Percentiles rank a stretch among this genome's conserved stretches.
These are phyloP conservation scores for Thuja plicata DNA, from an alignment of 83 land plant genomes.

Conservation along the genomic window DNA sequence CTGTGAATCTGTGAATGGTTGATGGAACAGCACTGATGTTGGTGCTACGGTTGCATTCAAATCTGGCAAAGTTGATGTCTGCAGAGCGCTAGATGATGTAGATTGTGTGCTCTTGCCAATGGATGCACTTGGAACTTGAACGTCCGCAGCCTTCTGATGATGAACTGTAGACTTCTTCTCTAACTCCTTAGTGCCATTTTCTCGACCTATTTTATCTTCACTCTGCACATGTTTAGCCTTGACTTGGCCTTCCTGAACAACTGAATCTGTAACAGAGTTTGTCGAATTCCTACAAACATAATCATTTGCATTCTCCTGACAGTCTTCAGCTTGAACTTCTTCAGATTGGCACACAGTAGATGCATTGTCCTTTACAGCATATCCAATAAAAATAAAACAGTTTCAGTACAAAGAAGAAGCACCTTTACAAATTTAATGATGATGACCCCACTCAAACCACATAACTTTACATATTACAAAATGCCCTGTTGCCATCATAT, in stretches of 20 bases:
- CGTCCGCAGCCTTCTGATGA: background rate
- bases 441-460: background rate
- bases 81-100: conserved; percentile 16
- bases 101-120: conserved; percentile 20
- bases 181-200: background rate
- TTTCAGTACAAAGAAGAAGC: background rate
- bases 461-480: background rate
- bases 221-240: conserved; percentile 5
- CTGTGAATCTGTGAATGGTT: conserved; percentile 79
- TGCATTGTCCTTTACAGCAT: background rate
- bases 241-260: background rate
- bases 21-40: conserved; percentile 37
- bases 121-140: background rate
- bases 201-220: background rate
- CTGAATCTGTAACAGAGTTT: background rate
- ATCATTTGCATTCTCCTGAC: conserved; percentile 8
- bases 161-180: background rate
- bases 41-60: conserved; percentile 49
- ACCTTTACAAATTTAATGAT: background rate
- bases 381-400: background rate
- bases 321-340: background rate
- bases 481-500: background rate
- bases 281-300: background rate
- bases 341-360: background rate
- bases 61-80: conserved; percentile 47